Evolutionary conservation across 2,329 filamentous ascomycete genomes (phyloP).

Genomic region (Cordyceps tenuipes): DNA sequence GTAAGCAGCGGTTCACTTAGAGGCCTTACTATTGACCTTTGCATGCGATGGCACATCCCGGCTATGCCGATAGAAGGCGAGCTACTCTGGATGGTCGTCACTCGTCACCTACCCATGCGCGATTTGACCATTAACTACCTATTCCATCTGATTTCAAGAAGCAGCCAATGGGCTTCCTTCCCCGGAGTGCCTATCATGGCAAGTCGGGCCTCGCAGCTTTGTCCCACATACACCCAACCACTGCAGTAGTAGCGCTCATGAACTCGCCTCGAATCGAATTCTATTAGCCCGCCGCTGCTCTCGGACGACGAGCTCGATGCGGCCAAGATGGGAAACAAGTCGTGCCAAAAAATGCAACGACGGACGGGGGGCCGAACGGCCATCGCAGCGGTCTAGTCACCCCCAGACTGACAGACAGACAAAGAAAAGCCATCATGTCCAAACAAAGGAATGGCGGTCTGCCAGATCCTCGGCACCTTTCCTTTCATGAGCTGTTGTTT

Average conservation of each 20-base stretch:
- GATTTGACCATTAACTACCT: background rate
- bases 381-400: background rate
- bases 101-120: background rate
- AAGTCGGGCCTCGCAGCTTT: background rate
- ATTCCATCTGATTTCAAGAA: background rate
- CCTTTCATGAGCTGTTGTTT: background rate
- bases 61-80: background rate
- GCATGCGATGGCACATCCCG: background rate
- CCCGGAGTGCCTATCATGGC: background rate
- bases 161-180: background rate
- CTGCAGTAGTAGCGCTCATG: background rate
- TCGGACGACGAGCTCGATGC: background rate
- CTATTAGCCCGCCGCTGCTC: too few relatives aligned
- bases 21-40: background rate
- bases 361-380: background rate
- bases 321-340: background rate
- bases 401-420: background rate
- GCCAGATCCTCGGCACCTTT: background rate
- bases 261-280: background rate
- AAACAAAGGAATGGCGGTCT: background rate
- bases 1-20: background rate
- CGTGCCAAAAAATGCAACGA: background rate
- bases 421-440: background rate
- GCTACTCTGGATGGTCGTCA: background rate
- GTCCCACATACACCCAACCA: slow-evolving; percentile 1